These are phyloP conservation scores for Butyriboletus appendiculatus DNA, from an alignment of 1,284 basidiomycete species.

Conservation along the genomic window DNA sequence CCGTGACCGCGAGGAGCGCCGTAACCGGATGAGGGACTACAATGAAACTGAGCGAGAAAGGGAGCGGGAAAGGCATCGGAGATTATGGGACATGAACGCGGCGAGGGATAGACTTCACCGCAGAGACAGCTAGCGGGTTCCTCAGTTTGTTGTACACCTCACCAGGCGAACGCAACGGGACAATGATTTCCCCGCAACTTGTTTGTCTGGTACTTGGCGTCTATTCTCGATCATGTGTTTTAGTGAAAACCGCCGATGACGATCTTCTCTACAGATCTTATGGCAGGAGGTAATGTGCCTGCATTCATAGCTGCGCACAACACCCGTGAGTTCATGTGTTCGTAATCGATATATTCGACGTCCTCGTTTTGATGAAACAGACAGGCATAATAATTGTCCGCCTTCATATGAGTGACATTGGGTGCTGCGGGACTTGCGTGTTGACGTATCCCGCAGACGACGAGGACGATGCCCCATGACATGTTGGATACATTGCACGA, in stretches of 20 bases:
- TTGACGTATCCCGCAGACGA: constrained; percentile 3
- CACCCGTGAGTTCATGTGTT: constrained; percentile 15
- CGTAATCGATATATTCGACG: constrained; percentile 8
- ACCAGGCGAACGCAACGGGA: constrained; percentile 7
- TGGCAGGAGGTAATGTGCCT: constrained; percentile 22
- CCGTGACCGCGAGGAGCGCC: constrained; percentile 24
- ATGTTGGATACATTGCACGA: constrained; percentile 9
- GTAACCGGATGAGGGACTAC: constrained; percentile 36
- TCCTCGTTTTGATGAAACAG: constrained; percentile 28
- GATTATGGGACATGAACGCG: constrained; percentile 51
- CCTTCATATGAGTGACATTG: constrained; percentile 8
- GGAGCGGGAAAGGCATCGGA: constrained; percentile 53
- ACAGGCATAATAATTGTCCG: constrained; percentile 4
- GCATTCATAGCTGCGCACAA: constrained; percentile 11
- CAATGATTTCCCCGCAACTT: constrained; percentile 1
- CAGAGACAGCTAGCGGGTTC: constrained; percentile 20
- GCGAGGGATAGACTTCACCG: constrained; percentile 36
- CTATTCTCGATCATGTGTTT: constrained; percentile 12
- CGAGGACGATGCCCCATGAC: not conserved
- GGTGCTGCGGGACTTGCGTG: not conserved
- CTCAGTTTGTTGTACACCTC: constrained; percentile 8
- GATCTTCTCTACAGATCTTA: constrained; percentile 18
- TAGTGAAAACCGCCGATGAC: constrained; percentile 13
- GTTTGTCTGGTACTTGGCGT: constrained; percentile 6
- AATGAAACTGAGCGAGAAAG: constrained; percentile 45